Percentiles rank a stretch among this genome's conserved stretches.
Conservation (phyloP, 2,329 filamentous ascomycete genomes). For the Botrytis pseudocinerea region DNA sequence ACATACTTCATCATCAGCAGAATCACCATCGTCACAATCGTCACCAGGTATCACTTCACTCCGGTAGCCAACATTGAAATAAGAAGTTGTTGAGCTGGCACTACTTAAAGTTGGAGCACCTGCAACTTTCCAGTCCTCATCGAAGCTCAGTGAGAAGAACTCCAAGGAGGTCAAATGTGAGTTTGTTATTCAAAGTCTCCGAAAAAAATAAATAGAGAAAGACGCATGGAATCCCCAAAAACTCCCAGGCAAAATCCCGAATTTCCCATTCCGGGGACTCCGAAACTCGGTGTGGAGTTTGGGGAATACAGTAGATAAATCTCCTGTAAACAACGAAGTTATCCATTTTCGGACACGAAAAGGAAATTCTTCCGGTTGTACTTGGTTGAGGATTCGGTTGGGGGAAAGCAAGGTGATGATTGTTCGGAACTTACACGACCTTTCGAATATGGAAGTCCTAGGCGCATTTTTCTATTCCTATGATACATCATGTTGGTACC, state of each 20-base stretch:
- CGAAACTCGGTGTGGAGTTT: background rate
- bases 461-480: conserved; percentile 39
- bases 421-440: background rate
- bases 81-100: background rate
- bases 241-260: too few relatives aligned
- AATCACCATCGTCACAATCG: background rate
- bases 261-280: background rate
- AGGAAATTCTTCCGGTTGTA: background rate
- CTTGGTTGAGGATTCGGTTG: background rate
- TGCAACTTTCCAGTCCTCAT: background rate
- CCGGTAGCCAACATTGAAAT: background rate
- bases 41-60: conserved; percentile 15
- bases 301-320: background rate
- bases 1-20: background rate
- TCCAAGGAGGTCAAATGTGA: background rate
- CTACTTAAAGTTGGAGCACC: background rate
- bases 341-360: background rate
- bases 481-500: background rate
- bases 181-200: background rate
- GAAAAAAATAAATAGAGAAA: background rate
- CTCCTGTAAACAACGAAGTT: background rate
- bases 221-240: background rate
- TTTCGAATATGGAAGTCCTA: background rate
- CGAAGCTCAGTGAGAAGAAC: background rate
- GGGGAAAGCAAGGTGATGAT: background rate